These are phyloP conservation scores for Conticribra guillardii DNA, from an alignment of 108 stramenopile species.

Conservation along the genomic window DNA sequence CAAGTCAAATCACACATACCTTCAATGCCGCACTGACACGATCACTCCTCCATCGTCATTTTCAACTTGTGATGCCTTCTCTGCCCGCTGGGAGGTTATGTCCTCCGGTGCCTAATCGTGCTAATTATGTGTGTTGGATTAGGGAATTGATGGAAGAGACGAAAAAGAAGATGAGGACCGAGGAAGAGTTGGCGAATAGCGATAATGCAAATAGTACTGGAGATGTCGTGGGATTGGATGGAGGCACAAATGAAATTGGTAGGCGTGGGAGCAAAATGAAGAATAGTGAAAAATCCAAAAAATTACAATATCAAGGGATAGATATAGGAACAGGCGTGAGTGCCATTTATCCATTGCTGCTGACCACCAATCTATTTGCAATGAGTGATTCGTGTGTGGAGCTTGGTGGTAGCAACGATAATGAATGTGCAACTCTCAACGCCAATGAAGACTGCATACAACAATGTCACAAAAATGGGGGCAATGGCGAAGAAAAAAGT, in stretches of 20 bases:
- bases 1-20: conserved; percentile 40
- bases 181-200: conserved; percentile 10
- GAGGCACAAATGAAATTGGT: no score
- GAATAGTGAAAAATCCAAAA: background rate
- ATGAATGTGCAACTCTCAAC: no score
- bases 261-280: background rate
- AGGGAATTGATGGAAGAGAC: conserved; percentile 57
- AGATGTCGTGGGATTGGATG: no score
- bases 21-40: conserved; percentile 82
- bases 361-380: conserved; percentile 33
- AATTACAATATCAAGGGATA: conserved; percentile 49
- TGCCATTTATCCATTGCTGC: conserved; percentile 87
- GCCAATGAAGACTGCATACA: no score
- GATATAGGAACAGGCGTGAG: conserved; percentile 93
- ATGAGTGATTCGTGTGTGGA: conserved; percentile 1
- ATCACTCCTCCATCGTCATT: conserved; percentile 76
- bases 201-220: background rate
- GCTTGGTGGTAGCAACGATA: background rate
- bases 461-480: no score
- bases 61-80: conserved; percentile 62
- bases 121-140: conserved; percentile 90
- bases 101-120: conserved; percentile 93
- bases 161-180: background rate
- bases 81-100: conserved; percentile 79
- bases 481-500: background rate